Evolutionary conservation across 2,329 filamentous ascomycete species (phyloP).

Genomic region (Clathrospora elynae): DNA sequence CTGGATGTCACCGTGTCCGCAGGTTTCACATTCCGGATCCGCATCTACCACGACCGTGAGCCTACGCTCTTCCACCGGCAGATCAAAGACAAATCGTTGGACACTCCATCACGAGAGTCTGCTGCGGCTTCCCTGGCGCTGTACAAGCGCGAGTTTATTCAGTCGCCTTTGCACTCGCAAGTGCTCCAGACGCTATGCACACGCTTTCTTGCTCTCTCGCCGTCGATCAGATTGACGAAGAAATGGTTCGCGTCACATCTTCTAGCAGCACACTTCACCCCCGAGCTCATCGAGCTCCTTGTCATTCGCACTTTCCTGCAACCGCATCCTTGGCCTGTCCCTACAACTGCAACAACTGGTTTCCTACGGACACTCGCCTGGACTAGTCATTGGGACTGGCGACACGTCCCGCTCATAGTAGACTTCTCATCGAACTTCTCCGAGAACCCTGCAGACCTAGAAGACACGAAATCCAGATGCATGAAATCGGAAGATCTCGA

Average conservation of each 20-base stretch:
- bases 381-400: constrained; percentile 91
- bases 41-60: constrained; percentile 89
- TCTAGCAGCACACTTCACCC: constrained; percentile 73
- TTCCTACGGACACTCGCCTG: constrained; percentile 81
- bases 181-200: constrained; percentile 80
- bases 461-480: constrained; percentile 22
- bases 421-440: constrained; percentile 62
- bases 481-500: constrained; percentile 66
- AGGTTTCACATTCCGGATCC: constrained; percentile 77
- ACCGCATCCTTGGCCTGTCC: constrained; percentile 78
- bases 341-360: constrained; percentile 76
- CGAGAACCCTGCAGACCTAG: constrained; percentile 25
- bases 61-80: constrained; percentile 78
- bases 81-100: constrained; percentile 72
- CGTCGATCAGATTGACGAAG: constrained; percentile 83
- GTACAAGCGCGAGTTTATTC: constrained; percentile 73
- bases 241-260: constrained; percentile 88
- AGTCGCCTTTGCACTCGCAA: constrained; percentile 79
- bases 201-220: constrained; percentile 77
- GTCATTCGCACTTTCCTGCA: constrained; percentile 78
- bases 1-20: constrained; percentile 78
- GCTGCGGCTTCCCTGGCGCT: constrained; percentile 70
- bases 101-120: constrained; percentile 69
- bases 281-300: constrained; percentile 84
- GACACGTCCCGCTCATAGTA: constrained; percentile 77